phyloP scores from a whole-genome alignment of 1,284 basidiomycete species.

The Fereydounia khargensis region DNA sequence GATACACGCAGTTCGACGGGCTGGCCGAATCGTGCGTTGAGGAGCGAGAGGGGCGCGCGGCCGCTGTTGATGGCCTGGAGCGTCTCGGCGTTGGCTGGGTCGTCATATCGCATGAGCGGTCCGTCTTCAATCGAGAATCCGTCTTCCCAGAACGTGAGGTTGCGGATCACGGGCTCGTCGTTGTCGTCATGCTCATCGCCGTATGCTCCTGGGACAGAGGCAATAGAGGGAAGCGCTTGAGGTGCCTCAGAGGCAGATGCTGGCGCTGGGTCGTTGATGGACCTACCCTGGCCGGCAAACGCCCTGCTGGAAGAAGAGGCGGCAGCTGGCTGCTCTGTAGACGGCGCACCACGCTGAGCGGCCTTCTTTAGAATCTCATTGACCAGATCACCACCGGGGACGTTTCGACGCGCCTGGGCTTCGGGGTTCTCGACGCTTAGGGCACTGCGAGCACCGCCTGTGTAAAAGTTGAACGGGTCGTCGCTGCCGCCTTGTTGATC shows the following conservation, averaged over 20 bases:
- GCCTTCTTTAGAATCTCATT: constrained; percentile 76
- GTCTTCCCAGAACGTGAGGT: constrained; percentile 88
- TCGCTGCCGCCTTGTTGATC: too few relatives aligned
- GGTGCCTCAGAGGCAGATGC: too few relatives aligned
- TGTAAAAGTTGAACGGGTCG: constrained; percentile 52
- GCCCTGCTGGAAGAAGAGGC: constrained; percentile 11
- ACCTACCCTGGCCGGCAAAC: constrained; percentile 31
- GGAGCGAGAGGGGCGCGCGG: constrained; percentile 73
- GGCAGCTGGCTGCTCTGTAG: constrained; percentile 9
- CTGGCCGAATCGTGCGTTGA: constrained; percentile 77
- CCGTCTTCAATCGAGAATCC: constrained; percentile 93
- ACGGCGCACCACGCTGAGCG: constrained; percentile 63
- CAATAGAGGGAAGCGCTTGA: too few relatives aligned
- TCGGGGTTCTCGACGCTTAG: constrained; percentile 83
- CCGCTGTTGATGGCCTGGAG: constrained; percentile 78
- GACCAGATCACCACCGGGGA: constrained; percentile 70
- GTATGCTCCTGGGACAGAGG: constrained; percentile 20
- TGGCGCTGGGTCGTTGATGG: constrained; percentile 17
- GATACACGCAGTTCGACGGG: constrained; percentile 81
- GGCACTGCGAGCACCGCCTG: constrained; percentile 66
- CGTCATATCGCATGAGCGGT: constrained; percentile 77
- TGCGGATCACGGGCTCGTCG: constrained; percentile 65
- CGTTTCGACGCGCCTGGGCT: constrained; percentile 60
- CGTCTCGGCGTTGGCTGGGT: constrained; percentile 72
- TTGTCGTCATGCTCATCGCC: constrained; percentile 61